Conservation (phyloP, 306 rosid species). For the Leucaena leucocephala region DNA sequence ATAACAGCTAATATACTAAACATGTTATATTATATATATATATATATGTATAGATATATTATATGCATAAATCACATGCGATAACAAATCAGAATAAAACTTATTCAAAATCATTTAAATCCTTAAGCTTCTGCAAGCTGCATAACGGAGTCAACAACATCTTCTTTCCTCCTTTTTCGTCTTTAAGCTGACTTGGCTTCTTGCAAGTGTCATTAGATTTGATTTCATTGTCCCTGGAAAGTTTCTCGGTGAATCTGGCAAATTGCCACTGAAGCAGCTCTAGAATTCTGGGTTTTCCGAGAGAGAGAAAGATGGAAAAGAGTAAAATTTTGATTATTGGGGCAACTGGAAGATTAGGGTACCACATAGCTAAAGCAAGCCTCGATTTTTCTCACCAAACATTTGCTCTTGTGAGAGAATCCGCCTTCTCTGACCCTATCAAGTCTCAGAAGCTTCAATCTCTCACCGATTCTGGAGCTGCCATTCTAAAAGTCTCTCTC, state of each 20-base stretch:
- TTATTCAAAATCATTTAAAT: too few species aligned
- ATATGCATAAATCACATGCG: too few species aligned
- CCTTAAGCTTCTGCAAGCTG: too few species aligned
- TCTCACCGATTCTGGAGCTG: constrained; percentile 64
- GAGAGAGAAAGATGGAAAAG: constrained; percentile 42
- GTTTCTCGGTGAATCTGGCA: not conserved
- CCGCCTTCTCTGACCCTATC: constrained; percentile 58
- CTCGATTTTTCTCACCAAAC: constrained; percentile 70
- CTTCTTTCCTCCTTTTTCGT: too few species aligned
- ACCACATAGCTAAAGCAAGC: constrained; percentile 61
- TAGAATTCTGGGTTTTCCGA: not conserved
- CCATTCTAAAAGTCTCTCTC: constrained; percentile 53
- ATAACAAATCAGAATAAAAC: too few species aligned
- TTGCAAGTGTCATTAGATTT: too few species aligned
- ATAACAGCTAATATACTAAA: not conserved
- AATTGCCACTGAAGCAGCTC: not conserved
- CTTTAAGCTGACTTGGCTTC: too few species aligned
- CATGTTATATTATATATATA: too few species aligned
- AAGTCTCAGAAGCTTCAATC: constrained; percentile 53
- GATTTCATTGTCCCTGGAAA: not conserved
- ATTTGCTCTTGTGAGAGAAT: constrained; percentile 62
- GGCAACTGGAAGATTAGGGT: constrained; percentile 64
- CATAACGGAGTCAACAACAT: too few species aligned
- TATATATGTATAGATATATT: too few species aligned
- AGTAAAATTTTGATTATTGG: constrained; percentile 74